phyloP scores from a whole-genome alignment of 1,284 basidiomycete species.

The Microbotryomycetes sp. region DNA sequence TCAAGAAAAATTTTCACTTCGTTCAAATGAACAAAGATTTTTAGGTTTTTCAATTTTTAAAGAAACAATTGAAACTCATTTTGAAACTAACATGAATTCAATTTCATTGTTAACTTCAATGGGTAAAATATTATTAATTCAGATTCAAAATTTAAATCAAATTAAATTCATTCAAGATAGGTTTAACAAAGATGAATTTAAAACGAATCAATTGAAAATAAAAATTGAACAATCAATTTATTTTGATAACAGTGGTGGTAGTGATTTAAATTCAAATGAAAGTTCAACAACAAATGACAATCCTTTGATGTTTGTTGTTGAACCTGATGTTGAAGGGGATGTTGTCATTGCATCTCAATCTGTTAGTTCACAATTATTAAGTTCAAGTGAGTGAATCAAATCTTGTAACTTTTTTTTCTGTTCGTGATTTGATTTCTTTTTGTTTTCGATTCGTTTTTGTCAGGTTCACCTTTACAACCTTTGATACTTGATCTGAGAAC shows the following conservation, averaged over 20 bases:
- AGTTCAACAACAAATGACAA: conserved; percentile 50
- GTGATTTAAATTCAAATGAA: conserved; percentile 51
- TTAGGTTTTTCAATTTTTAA: conserved; percentile 37
- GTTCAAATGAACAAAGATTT: conserved; percentile 39
- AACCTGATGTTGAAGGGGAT: conserved; percentile 67
- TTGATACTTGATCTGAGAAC: conserved; percentile 71
- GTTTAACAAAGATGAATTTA: conserved; percentile 33
- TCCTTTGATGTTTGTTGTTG: conserved; percentile 75
- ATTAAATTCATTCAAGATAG: conserved; percentile 1
- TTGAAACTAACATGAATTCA: conserved; percentile 14
- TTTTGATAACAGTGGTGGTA: conserved; percentile 62
- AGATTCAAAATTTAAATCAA: conserved; percentile 19
- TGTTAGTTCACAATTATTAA: conserved; percentile 65
- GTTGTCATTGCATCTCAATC: conserved; percentile 72
- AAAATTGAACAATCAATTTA: conserved; percentile 82
- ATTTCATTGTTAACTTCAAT: conserved; percentile 39
- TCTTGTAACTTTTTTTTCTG: conserved; percentile 43
- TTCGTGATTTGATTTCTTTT: conserved; percentile 3
- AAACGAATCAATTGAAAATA: conserved; percentile 58
- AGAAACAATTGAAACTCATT: no score
- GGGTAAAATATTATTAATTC: conserved; percentile 35
- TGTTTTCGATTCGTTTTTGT: not conserved
- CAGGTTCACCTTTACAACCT: conserved; percentile 66
- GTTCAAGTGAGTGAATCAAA: conserved; percentile 47
- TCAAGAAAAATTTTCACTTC: conserved; percentile 42